Conservation (phyloP, 441 rosid genomes). For the Dalechampia spathulata region DNA sequence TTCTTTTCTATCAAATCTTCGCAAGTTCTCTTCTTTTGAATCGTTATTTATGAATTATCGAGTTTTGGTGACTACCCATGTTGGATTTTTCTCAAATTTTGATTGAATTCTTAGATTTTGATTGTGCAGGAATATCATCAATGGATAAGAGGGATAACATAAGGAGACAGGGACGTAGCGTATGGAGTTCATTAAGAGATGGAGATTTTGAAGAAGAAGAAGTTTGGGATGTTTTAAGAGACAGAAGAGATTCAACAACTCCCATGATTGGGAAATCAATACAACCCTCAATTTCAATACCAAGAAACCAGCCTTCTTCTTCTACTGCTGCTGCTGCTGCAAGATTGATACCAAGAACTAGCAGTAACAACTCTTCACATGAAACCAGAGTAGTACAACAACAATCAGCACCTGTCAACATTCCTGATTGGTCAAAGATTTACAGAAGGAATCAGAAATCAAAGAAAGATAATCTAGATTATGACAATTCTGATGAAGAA, state of each 20-base stretch:
- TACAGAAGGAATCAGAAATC: conserved; percentile 22
- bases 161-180: conserved; percentile 35
- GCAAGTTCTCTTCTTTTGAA: neutral
- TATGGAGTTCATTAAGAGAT: conserved; percentile 52
- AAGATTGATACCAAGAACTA: conserved; percentile 39
- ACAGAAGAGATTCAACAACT: conserved; percentile 20
- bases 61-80: conserved; percentile 9
- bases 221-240: conserved; percentile 58
- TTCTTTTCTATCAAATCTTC: conserved; percentile 8
- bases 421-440: conserved; percentile 63
- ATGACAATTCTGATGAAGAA: neutral
- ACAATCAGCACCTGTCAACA: conserved; percentile 71
- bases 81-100: conserved; percentile 16
- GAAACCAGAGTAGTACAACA: conserved; percentile 24
- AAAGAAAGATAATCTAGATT: conserved; percentile 7
- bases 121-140: conserved; percentile 10
- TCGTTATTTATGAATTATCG: too few relatives aligned
- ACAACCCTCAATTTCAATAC: conserved; percentile 23
- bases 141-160: conserved; percentile 32
- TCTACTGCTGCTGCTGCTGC: too few relatives aligned
- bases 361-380: conserved; percentile 18
- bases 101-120: neutral
- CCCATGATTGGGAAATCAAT: conserved; percentile 17
- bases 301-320: too few relatives aligned
- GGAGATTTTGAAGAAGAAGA: conserved; percentile 75